Evolutionary conservation across 495 filamentous ascomycete species (phyloP).

Genomic region (Penicillium roqueforti): DNA sequence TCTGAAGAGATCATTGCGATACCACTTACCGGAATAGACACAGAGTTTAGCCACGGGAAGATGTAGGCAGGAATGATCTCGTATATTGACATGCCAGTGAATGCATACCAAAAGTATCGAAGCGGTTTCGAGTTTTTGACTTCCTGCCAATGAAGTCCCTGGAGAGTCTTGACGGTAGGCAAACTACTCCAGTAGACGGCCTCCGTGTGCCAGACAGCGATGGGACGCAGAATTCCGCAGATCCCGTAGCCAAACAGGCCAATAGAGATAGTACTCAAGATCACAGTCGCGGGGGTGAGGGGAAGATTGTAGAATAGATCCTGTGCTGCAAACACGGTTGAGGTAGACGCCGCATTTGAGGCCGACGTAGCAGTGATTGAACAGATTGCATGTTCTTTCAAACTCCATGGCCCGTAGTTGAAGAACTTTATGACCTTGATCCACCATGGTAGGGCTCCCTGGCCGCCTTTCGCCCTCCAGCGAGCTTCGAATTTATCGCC

Average conservation of each 20-base stretch:
- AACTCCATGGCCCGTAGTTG: slow-evolving; percentile 29
- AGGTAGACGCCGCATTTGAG: slow-evolving; percentile 18
- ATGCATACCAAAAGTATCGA: slow-evolving; percentile 31
- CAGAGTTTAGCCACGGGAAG: slow-evolving; percentile 47
- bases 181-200: slow-evolving; percentile 40
- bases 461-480: slow-evolving; percentile 24
- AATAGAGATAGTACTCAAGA: slow-evolving; percentile 33
- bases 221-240: slow-evolving; percentile 48
- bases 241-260: slow-evolving; percentile 52
- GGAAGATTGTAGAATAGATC: slow-evolving; percentile 31
- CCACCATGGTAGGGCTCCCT: slow-evolving; percentile 19
- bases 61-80: slow-evolving; percentile 57
- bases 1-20: not conserved
- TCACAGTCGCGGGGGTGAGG: slow-evolving; percentile 21
- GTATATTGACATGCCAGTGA: slow-evolving; percentile 36
- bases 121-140: slow-evolving; percentile 29
- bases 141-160: slow-evolving; percentile 33
- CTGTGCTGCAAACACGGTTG: slow-evolving; percentile 28
- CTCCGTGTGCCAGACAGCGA: slow-evolving; percentile 51
- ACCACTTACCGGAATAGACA: slow-evolving; percentile 45
- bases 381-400: slow-evolving; percentile 34
- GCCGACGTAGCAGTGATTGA: slow-evolving; percentile 29
- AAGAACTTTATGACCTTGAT: slow-evolving; percentile 22
- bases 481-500: slow-evolving; percentile 32
- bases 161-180: slow-evolving; percentile 27